Evolutionary conservation across 768 basidiomycete species (phyloP), one percentile per base, ranked within the genome.

Genomic region (Suillus fuscotomentosus): DNA sequence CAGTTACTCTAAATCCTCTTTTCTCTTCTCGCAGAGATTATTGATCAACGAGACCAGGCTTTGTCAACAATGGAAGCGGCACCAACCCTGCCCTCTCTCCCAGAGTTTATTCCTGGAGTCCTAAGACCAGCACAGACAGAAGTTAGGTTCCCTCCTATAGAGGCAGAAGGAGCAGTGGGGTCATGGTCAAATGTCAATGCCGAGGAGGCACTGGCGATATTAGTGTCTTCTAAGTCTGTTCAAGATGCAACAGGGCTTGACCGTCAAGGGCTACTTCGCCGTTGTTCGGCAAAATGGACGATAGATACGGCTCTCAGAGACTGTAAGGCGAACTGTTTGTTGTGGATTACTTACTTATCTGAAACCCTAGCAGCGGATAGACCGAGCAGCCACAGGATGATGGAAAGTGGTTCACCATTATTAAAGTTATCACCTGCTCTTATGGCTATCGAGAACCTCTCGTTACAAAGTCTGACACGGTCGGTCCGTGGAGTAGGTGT

Each of bases 371-470:
- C 88, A 11, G 78, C 86, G 39, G 88, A 90, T 69, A 79, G 79
- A 59, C 80, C 82, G 15, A 76, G 80, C 14, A 76, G 75, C 14
- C 86, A 83, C 65, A 88, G 93, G 24, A 82, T 89, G 27, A 85
- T 85, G 62, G 91, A 94, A 68, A 87, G 87, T 15, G 78, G 89
- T 47, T 86, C 90, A 2, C 89, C 91, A 3, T 82, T 94, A 50
- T 83, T 93, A 61, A 92, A 88, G 72, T 86, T 95, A 41, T 90
- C 92, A 6, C 92, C 92, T 41, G 88, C 90, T 17, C 79, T 97
- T 66, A 97, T 95, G 92, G 89, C 92, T 68, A 91, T 92, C 60
- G 92, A 95, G 70, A 97, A 97, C 73, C 81, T 93, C 41, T 97
- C 95, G 7, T 81, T 94, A 63, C 91, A 92, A 72, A 94, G 92